Conservation (phyloP, 2,329 filamentous ascomycete species). For the Penicillium verrucosum region DNA sequence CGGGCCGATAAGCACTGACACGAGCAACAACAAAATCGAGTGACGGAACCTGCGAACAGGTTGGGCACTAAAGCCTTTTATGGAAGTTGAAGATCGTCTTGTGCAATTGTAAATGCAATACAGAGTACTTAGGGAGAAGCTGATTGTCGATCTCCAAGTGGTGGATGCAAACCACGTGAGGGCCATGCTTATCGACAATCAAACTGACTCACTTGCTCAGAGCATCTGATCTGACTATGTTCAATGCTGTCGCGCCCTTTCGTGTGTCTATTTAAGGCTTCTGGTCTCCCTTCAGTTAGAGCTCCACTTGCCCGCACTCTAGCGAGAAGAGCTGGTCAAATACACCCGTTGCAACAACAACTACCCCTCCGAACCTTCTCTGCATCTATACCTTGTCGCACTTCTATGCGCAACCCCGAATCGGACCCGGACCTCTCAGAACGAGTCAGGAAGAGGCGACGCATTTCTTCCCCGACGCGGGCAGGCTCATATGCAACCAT, state of each 20-base stretch:
- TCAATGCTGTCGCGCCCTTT: constrained; percentile 23
- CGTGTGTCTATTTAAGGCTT: constrained; percentile 16
- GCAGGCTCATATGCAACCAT: constrained; percentile 26
- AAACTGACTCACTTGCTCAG: constrained; percentile 12
- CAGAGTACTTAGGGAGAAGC: not conserved
- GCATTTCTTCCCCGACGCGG: constrained; percentile 24
- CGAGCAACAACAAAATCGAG: not conserved
- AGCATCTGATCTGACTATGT: constrained; percentile 6
- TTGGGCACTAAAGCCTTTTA: not conserved
- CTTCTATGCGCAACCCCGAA: constrained; percentile 30
- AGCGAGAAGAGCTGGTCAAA: constrained; percentile 9
- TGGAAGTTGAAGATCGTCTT: not conserved
- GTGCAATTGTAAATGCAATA: not conserved
- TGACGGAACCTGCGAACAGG: not conserved
- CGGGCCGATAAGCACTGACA: constrained; percentile 12
- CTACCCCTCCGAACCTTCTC: constrained; percentile 8
- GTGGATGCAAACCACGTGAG: constrained; percentile 29
- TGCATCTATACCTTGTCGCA: constrained; percentile 5
- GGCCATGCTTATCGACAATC: constrained; percentile 20
- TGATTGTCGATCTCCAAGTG: constrained; percentile 11
- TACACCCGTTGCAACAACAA: constrained; percentile 11
- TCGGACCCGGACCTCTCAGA: constrained; percentile 17
- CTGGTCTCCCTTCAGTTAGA: constrained; percentile 12
- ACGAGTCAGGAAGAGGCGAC: constrained; percentile 33
- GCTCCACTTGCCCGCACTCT: constrained; percentile 16